Conservation (phyloP, 768 basidiomycete genomes). For the Boletus rubroflammeus region DNA sequence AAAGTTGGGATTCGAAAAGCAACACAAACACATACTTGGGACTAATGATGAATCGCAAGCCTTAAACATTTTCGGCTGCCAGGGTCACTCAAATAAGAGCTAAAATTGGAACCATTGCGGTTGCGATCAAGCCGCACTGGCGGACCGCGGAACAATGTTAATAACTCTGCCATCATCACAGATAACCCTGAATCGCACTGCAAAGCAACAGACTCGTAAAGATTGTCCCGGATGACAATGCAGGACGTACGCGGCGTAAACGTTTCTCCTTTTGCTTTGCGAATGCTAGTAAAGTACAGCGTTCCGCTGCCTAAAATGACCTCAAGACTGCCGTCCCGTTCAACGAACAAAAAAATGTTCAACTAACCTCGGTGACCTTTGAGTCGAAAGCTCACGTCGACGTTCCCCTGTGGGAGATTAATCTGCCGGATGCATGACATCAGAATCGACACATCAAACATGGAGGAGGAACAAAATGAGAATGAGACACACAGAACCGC, state of each 20-base stretch:
- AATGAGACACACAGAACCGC: constrained; percentile 54
- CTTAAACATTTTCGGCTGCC: background rate
- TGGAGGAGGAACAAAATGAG: background rate
- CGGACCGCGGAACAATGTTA: constrained; percentile 22
- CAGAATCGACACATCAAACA: background rate
- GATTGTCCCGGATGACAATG: background rate
- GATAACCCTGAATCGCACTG: constrained; percentile 68
- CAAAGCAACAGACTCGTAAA: background rate
- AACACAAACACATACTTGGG: background rate
- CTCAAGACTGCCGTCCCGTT: background rate
- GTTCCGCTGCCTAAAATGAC: constrained; percentile 58
- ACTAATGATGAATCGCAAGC: background rate
- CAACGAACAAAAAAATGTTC: background rate
- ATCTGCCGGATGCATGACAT: constrained; percentile 42
- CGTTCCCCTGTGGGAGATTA: constrained; percentile 69
- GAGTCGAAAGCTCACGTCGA: constrained; percentile 73
- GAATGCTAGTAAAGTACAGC: constrained; percentile 79
- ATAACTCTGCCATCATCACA: constrained; percentile 56
- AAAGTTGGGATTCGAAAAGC: too few species aligned
- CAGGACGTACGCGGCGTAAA: constrained; percentile 56
- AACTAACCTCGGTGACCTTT: constrained; percentile 64
- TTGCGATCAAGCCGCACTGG: background rate
- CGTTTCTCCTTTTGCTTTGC: constrained; percentile 66
- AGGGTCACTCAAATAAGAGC: background rate
- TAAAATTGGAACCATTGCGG: background rate